Evolutionary conservation across 2,329 filamentous ascomycete genomes (phyloP).

Genomic region (Beauveria asiatica): DNA sequence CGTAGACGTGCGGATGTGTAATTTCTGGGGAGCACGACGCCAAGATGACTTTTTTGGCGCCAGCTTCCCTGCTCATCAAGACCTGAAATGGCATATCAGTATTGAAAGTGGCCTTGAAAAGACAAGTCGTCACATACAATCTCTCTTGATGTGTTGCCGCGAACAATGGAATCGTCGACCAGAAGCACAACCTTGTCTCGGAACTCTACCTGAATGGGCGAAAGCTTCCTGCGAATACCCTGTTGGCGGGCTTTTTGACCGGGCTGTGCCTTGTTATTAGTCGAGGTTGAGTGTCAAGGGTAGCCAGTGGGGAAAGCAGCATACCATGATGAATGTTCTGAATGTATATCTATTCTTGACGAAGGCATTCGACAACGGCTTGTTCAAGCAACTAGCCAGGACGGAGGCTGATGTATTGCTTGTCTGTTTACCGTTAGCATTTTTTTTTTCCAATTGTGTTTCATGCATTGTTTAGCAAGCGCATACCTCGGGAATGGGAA

Average conservation of each 20-base stretch:
- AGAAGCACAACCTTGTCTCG: constrained; percentile 68
- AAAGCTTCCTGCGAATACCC: constrained; percentile 77
- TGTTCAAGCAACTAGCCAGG: constrained; percentile 61
- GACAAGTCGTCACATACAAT: constrained; percentile 11
- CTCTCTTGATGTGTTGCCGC: constrained; percentile 62
- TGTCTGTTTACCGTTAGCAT: constrained; percentile 41
- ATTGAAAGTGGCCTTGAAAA: not conserved
- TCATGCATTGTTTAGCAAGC: not conserved
- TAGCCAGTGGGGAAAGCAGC: no score
- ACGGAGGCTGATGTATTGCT: constrained; percentile 70
- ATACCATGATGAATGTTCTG: constrained; percentile 59
- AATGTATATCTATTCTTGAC: constrained; percentile 62
- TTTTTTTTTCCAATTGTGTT: not conserved
- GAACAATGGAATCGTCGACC: constrained; percentile 80
- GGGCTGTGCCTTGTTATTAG: constrained; percentile 24
- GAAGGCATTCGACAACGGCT: constrained; percentile 69
- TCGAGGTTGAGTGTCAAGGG: not conserved
- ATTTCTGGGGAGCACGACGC: constrained; percentile 73
- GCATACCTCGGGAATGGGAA: constrained; percentile 54
- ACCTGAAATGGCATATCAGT: constrained; percentile 11
- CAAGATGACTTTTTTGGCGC: constrained; percentile 73
- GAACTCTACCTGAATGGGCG: constrained; percentile 75
- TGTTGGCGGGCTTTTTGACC: constrained; percentile 72
- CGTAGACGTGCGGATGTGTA: constrained; percentile 67
- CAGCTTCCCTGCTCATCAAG: constrained; percentile 70